Conservation (phyloP, 345 rosid species). For the Raphanus sativus region DNA sequence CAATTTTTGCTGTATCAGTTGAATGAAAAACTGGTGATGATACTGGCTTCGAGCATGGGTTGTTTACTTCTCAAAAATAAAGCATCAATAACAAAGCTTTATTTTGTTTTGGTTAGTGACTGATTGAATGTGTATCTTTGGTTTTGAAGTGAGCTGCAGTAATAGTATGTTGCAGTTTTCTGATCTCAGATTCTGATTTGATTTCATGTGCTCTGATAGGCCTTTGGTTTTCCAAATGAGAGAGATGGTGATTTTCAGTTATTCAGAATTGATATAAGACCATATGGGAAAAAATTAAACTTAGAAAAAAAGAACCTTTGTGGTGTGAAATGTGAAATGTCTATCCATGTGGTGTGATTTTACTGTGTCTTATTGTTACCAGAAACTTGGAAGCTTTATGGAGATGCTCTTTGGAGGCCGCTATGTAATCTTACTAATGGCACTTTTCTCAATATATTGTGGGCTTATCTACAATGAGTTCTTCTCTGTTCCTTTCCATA, state of each 20-base stretch:
- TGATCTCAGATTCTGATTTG: constrained; percentile 1
- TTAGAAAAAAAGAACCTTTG: background rate
- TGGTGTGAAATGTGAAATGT: background rate
- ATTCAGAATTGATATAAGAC: background rate
- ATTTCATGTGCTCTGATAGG: constrained; percentile 1
- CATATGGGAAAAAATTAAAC: background rate
- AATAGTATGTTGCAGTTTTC: constrained; percentile 7
- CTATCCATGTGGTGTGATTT: background rate
- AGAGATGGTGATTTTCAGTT: background rate
- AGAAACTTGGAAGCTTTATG: constrained; percentile 99
- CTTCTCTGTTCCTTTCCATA: constrained; percentile 92
- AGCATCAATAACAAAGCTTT: background rate
- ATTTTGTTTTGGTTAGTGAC: constrained; percentile 6
- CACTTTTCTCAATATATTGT: constrained; percentile 90
- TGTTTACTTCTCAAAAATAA: background rate
- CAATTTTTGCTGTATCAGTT: constrained; percentile 8
- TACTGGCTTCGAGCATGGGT: constrained; percentile 12
- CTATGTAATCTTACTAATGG: constrained; percentile 84
- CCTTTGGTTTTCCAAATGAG: background rate
- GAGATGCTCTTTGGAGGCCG: constrained; percentile 98
- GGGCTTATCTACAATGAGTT: constrained; percentile 98
- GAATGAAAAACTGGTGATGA: background rate
- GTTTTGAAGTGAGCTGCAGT: constrained; percentile 12
- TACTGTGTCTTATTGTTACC: constrained; percentile 25
- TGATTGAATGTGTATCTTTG: constrained; percentile 2